Conservation (phyloP, 2,329 filamentous ascomycete species). For the Penicillium sp. region DNA sequence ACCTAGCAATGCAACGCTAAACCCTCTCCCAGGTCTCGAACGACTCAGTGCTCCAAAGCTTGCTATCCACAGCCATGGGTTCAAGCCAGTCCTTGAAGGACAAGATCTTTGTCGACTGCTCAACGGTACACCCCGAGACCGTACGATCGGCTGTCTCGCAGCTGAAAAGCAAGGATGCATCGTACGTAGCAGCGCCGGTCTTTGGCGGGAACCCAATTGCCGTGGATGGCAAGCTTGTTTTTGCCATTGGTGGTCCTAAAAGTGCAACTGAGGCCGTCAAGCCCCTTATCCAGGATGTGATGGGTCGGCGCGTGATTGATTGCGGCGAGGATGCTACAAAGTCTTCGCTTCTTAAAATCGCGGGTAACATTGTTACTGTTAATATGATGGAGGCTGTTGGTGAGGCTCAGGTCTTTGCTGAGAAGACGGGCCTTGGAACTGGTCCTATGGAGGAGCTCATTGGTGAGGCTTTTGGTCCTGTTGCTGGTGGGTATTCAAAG, state of each 20-base stretch:
- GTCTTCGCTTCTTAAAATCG: conserved; percentile 46
- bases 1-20: conserved; percentile 2
- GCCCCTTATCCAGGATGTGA: conserved; percentile 45
- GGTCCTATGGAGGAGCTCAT: conserved; percentile 44
- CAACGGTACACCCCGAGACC: conserved; percentile 78
- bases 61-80: conserved; percentile 27
- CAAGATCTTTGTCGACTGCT: conserved; percentile 84
- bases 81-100: conserved; percentile 50
- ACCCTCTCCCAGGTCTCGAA: conserved; percentile 36
- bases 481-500: conserved; percentile 44
- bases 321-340: conserved; percentile 45
- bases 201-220: conserved; percentile 47
- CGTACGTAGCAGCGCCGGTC: conserved; percentile 43
- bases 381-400: conserved; percentile 47
- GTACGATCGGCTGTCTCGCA: conserved; percentile 33
- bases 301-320: conserved; percentile 43
- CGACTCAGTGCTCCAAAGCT: conserved; percentile 37
- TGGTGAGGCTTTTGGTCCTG: conserved; percentile 43
- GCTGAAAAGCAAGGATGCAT: conserved; percentile 35
- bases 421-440: conserved; percentile 45
- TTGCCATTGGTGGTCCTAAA: conserved; percentile 42
- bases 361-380: conserved; percentile 45
- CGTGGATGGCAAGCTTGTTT: conserved; percentile 46
- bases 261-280: conserved; percentile 34
- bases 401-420: conserved; percentile 48